A percentile compares a stretch with the other conserved stretches of the same genome.
These are phyloP conservation scores for Solanum gandarillasii DNA, from an alignment of 257 asterid genomes.

Conservation along the genomic window DNA sequence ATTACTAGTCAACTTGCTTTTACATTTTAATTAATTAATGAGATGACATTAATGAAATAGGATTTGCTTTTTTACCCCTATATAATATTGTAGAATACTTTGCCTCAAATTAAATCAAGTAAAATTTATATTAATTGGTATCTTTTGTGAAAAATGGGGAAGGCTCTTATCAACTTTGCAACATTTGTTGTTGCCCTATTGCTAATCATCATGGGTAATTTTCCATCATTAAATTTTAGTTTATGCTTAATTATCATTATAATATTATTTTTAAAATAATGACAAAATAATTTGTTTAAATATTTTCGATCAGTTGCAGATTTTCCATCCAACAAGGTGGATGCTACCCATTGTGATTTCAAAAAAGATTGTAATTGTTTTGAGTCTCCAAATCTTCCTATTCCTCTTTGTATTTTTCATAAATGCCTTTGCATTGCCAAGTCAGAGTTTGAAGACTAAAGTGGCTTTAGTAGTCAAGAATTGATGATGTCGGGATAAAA, in stretches of 20 bases:
- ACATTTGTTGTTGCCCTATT: neutral
- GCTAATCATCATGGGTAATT: neutral
- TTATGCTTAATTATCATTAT: neutral
- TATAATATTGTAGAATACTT: neutral
- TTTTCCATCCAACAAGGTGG: neutral
- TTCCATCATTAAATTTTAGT: neutral
- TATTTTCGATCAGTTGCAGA: neutral
- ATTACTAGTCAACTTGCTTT: neutral
- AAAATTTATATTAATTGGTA: neutral
- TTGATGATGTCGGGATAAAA: neutral
- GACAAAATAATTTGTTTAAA: neutral
- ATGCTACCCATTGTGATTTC: neutral
- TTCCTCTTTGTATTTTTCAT: neutral
- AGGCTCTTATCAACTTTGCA: neutral
- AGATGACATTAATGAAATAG: neutral
- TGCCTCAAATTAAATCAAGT: neutral
- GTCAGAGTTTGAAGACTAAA: neutral
- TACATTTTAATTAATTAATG: neutral
- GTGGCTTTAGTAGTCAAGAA: neutral
- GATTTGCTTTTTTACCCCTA: neutral
- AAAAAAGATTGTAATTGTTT: neutral
- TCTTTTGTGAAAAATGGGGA: neutral
- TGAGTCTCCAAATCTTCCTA: neutral
- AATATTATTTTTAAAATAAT: neutral
- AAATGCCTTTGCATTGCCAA: neutral